Conservation (phyloP, 169 alveolate species). For the Eimeria sp. region DNA sequence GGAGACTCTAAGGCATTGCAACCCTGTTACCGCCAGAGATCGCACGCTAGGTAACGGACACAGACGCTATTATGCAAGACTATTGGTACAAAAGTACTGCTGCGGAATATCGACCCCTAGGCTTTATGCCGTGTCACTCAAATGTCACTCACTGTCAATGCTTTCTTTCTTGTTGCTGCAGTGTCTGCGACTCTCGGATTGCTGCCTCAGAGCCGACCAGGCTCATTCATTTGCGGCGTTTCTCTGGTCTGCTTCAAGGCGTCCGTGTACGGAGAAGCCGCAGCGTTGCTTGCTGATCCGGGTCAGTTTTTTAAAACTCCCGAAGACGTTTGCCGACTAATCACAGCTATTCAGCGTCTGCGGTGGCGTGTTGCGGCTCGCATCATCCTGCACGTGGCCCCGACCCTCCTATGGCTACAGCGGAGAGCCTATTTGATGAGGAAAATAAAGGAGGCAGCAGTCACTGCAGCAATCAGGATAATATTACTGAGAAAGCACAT, state of each 20-base stretch:
- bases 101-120: too few species aligned
- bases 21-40: constrained; percentile 8
- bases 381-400: constrained; percentile 21
- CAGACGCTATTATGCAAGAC: not conserved
- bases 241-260: constrained; percentile 66
- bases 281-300: constrained; percentile 39
- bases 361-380: constrained; percentile 64
- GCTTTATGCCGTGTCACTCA: too few species aligned
- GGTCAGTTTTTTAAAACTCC: constrained; percentile 10
- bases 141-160: not conserved
- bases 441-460: constrained; percentile 3
- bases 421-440: constrained; percentile 43
- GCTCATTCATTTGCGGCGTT: constrained; percentile 48
- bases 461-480: constrained; percentile 22
- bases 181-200: constrained; percentile 26
- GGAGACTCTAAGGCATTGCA: constrained; percentile 17
- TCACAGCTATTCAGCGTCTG: constrained; percentile 15
- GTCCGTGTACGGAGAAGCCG: constrained; percentile 24
- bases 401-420: constrained; percentile 39
- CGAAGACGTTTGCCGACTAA: not conserved
- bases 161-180: not conserved
- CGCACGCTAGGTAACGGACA: constrained; percentile 4
- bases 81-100: not conserved
- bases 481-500: constrained; percentile 17
- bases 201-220: constrained; percentile 42